Base-by-base conservation (phyloP, 2,329 filamentous ascomycete genomes). In the Colletotrichum tropicicola region DNA sequence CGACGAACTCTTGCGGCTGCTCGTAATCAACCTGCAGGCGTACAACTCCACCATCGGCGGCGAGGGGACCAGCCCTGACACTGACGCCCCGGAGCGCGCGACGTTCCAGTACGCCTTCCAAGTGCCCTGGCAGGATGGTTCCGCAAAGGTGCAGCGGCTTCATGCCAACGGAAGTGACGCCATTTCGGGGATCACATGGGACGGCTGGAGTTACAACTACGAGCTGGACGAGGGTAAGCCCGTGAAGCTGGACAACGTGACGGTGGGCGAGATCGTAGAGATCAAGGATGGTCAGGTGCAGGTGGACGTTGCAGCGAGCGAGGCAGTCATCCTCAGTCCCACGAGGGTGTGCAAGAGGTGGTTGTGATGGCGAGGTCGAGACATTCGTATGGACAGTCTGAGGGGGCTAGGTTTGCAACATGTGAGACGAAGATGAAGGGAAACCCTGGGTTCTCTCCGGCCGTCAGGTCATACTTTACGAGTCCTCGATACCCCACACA, bases 141-240 rank as follows among this genome's bases (percentile, higher is more conserved):
- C 68, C 19, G 71, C 78, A 3, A 68, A 61, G 0, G 77, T 88
- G 53, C 79, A 85, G 70, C 75, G 87, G 25, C 73, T 91, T 30
- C 72, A 79, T 51, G 88, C 89, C 2, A 89, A 89, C 73, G 88
- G 89, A 0, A 89, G 86, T 67, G 87, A 91, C 75, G 87, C 88
- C 8, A 83, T 89, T 21, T 84, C 84, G 1, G 88, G 87, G 0
- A 83, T 90, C 44, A 85, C 86, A 0, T 90, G 83, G 77, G 86
- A 90, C 72, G 88, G 87, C 1, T 82, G 78, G 71, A 90, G 85
- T 67, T 91, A 88, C 68, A 87, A 90, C 69, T 84, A 83, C 62
- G 87, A 90, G 73, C 74, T 90, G 52, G 80, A 84, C 10, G 68
- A 78, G 4, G 88, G 87, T 0, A 76, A 73, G 71, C 85, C 87